phyloP scores from a whole-genome alignment of 495 filamentous ascomycete genomes.

The Tuber brumale region DNA sequence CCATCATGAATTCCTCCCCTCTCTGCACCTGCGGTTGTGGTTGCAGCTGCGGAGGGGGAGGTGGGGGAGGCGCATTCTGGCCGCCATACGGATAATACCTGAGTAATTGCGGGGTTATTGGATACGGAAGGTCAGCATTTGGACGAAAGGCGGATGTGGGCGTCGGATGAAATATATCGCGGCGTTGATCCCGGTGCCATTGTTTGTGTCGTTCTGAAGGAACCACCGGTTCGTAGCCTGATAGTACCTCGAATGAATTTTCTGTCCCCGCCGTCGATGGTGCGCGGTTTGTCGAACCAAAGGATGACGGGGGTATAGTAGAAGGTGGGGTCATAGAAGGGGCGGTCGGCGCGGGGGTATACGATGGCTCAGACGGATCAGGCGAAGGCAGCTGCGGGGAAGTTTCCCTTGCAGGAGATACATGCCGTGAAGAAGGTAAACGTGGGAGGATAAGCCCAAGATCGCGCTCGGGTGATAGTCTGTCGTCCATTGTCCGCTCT shows the following conservation, averaged over 20 bases:
- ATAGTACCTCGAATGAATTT: slow-evolving; percentile 34
- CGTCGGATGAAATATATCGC: slow-evolving; percentile 12
- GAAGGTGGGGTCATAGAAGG: slow-evolving; percentile 25
- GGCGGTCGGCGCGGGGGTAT: slow-evolving; percentile 28
- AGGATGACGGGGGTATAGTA: slow-evolving; percentile 29
- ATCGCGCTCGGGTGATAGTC: slow-evolving; percentile 29
- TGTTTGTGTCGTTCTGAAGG: slow-evolving; percentile 27
- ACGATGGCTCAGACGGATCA: slow-evolving; percentile 27
- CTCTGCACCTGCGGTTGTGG: slow-evolving; percentile 6
- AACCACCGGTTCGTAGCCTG: slow-evolving; percentile 34
- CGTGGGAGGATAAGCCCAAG: slow-evolving; percentile 20
- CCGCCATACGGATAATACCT: slow-evolving; percentile 26
- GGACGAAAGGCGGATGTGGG: slow-evolving; percentile 20
- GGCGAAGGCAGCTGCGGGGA: slow-evolving; percentile 14
- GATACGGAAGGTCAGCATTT: slow-evolving; percentile 34
- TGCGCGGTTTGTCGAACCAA: slow-evolving; percentile 26
- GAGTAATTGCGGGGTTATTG: slow-evolving; percentile 33
- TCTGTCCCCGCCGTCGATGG: slow-evolving; percentile 33
- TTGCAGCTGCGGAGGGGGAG: slow-evolving; percentile 9
- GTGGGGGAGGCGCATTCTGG: slow-evolving; percentile 21
- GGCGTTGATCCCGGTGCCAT: slow-evolving; percentile 34
- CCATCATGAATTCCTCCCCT: slow-evolving; percentile 26
- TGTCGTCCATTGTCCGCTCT: slow-evolving; percentile 32
- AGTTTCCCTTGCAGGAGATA: slow-evolving; percentile 27
- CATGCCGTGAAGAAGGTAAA: slow-evolving; percentile 28